Base-by-base conservation (phyloP, 1,284 basidiomycete genomes). In the Phellinidium pouzarii region DNA sequence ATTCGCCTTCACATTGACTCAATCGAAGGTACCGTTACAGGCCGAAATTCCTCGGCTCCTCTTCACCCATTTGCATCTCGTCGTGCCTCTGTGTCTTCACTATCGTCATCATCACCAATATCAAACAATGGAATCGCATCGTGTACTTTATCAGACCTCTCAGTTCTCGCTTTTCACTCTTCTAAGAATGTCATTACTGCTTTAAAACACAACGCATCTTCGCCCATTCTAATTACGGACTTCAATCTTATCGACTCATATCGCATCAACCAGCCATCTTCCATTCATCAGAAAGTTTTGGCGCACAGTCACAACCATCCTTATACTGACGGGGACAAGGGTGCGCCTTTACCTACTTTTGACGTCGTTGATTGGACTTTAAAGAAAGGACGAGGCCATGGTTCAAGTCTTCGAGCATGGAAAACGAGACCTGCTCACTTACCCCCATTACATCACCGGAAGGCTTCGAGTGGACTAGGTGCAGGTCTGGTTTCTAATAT, bases 191-290 rank as follows among this genome's bases (percentile, higher is more conserved):
- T 23, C 42, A 23, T 19, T 49, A 34, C 11, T 49, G 54, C 12
- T 40, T 34, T 14, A 56, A 58, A 6, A 62, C 65, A 48, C 52
- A 68, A 53, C 52, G 65, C 38, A 73, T 57, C 79, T 17, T 71
- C 73, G 19, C 87, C 87, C 11, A 63, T 90, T 46, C 59, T 89
- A 14, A 76, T 87, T 50, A 80, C 77, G 2, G 87, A 90, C 59
- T 74, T 69, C 25, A 64, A 76, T 55, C 72, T 88, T 19, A 62
- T 68, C n/a, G 64, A 64, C 3, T 80, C 82, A 53, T 81, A 82
- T 62, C 47, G 22, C 37, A 22, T 19, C 6, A n/a, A 27, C 20
- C 48, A 42, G 8, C 37, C n/a, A 25, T 29, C 22, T 17, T 23
- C 41, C 4, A 19, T 20, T 17, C 45, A 41, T 4, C 29, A 38